phyloP scores from a whole-genome alignment of 345 rosid genomes.

The Arabis hirsuta region DNA sequence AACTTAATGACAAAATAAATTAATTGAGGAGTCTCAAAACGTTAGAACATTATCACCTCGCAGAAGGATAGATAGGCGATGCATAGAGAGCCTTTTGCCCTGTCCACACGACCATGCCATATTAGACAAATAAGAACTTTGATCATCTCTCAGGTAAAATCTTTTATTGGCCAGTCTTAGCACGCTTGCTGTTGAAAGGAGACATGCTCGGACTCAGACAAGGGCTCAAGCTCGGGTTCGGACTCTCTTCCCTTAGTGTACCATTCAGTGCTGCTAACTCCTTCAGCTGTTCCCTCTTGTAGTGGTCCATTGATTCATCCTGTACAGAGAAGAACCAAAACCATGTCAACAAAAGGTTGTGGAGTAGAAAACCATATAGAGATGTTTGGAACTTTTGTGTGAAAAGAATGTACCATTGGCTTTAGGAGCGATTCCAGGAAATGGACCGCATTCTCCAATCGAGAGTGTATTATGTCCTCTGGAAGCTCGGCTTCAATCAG shows the following conservation, averaged over 20 bases:
- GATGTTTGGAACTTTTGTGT: background rate
- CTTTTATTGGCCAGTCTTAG: slow-evolving; percentile 80
- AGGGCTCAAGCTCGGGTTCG: slow-evolving; percentile 86
- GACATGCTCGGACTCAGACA: slow-evolving; percentile 93
- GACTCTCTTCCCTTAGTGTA: slow-evolving; percentile 87
- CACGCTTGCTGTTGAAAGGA: slow-evolving; percentile 83
- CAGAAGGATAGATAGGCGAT: slow-evolving; percentile 19
- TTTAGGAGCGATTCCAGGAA: slow-evolving; percentile 77
- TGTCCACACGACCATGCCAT: slow-evolving; percentile 27
- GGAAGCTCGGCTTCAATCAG: slow-evolving; percentile 94
- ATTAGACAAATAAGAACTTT: slow-evolving; percentile 6
- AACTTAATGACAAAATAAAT: slow-evolving; percentile 43
- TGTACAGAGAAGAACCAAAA: slow-evolving; percentile 33
- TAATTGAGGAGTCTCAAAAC: slow-evolving; percentile 35
- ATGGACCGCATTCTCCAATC: slow-evolving; percentile 71
- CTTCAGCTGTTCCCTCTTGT: slow-evolving; percentile 87
- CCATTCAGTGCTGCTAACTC: slow-evolving; percentile 88
- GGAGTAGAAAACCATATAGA: background rate
- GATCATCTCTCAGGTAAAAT: slow-evolving; percentile 25
- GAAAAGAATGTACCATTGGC: slow-evolving; percentile 70
- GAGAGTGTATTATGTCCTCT: slow-evolving; percentile 71
- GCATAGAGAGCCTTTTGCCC: slow-evolving; percentile 26
- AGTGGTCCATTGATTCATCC: slow-evolving; percentile 95
- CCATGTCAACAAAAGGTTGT: slow-evolving; percentile 12
- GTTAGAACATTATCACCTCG: slow-evolving; percentile 41